Conservation (phyloP, 2,329 filamentous ascomycete species). For the Penicillium sp. region DNA sequence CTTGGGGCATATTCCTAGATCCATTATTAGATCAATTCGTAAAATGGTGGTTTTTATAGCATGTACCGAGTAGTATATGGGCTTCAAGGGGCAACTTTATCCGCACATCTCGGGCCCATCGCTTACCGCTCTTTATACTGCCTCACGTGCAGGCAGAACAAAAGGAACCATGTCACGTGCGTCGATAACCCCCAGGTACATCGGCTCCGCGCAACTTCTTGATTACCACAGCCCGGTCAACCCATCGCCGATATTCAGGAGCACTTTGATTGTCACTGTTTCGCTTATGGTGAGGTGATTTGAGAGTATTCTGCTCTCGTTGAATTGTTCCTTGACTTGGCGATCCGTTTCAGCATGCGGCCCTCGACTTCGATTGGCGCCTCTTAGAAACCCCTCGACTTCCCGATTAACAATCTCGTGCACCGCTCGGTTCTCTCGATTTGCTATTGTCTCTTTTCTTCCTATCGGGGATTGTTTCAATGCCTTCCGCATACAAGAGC, state of each 20-base stretch:
- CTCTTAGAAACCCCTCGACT: conserved; percentile 11
- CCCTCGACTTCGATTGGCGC: conserved; percentile 4
- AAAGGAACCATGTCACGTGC: not conserved
- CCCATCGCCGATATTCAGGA: not conserved
- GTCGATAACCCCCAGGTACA: not conserved
- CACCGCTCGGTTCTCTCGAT: not conserved
- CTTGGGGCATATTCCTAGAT: not conserved
- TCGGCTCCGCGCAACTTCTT: not conserved
- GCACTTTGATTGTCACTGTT: not conserved
- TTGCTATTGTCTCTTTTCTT: not conserved
- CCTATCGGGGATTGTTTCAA: conserved; percentile 12
- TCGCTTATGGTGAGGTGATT: not conserved
- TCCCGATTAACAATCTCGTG: conserved; percentile 3
- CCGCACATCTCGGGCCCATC: not conserved
- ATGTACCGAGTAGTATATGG: not conserved
- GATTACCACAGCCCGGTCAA: not conserved
- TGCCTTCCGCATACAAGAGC: conserved; percentile 46
- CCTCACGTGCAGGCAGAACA: not conserved
- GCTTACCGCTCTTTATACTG: not conserved
- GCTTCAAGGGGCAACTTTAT: not conserved
- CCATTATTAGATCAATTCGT: not conserved
- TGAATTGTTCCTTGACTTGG: not conserved
- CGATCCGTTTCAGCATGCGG: conserved; percentile 16
- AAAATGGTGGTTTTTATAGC: not conserved
- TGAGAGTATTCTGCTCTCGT: not conserved